These are phyloP conservation scores for Aspergillus sclerotioniger DNA, from an alignment of 495 filamentous ascomycete species.

Conservation along the genomic window DNA sequence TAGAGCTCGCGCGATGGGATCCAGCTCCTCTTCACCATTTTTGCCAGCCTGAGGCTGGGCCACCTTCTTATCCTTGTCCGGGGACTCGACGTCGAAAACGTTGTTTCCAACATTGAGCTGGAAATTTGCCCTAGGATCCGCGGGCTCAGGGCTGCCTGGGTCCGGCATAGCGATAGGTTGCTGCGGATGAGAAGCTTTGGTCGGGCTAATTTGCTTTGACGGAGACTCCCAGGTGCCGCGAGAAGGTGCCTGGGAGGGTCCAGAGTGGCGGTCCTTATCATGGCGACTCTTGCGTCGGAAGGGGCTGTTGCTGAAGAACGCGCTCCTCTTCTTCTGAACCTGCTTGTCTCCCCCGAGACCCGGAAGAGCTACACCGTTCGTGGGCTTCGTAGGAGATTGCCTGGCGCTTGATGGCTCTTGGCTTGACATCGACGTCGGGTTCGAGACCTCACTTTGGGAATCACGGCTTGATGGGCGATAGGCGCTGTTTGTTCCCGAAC, in stretches of 20 bases:
- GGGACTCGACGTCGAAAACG: constrained; percentile 92
- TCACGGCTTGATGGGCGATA: constrained; percentile 83
- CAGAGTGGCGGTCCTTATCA: constrained; percentile 66
- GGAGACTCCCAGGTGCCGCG: constrained; percentile 42
- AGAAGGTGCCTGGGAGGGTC: constrained; percentile 28
- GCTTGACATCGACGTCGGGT: constrained; percentile 88
- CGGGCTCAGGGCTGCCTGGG: constrained; percentile 74
- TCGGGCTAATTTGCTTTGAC: constrained; percentile 32
- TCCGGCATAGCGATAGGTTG: constrained; percentile 8
- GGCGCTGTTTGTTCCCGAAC: constrained; percentile 65
- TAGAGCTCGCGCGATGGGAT: constrained; percentile 90
- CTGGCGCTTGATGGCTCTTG: constrained; percentile 65
- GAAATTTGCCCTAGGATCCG: constrained; percentile 88
- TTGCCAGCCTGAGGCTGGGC: constrained; percentile 37
- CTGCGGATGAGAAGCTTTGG: constrained; percentile 25
- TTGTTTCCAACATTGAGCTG: constrained; percentile 97
- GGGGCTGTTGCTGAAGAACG: constrained; percentile 94
- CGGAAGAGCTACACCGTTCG: constrained; percentile 44
- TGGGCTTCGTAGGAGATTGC: constrained; percentile 67
- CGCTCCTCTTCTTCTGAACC: constrained; percentile 78
- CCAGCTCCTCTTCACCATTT: constrained; percentile 53
- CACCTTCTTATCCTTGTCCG: constrained; percentile 54
- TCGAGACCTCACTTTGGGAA: constrained; percentile 87
- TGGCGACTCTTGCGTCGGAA: constrained; percentile 91
- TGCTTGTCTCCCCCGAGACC: constrained; percentile 58